Conservation (phyloP, 1,139 yeast species). For the Pichia cactophila region DNA sequence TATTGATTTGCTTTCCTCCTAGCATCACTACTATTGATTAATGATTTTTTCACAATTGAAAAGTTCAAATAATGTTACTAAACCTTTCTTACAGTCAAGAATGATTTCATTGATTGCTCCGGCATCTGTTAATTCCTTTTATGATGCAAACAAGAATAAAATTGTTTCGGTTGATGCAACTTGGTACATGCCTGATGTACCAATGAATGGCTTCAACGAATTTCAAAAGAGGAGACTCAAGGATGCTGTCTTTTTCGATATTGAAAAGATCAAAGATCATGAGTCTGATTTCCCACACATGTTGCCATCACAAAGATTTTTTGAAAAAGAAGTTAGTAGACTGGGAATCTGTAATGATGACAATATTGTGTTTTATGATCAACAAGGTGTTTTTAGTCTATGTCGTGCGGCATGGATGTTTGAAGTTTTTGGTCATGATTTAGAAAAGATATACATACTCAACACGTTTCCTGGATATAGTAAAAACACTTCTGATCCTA, state of each 20-base stretch:
- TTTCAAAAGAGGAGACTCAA: constrained; percentile 54
- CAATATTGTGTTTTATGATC: constrained; percentile 74
- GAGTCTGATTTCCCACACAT: constrained; percentile 74
- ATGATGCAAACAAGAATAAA: constrained; percentile 20
- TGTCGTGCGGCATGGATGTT: constrained; percentile 93
- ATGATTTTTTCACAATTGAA: background rate
- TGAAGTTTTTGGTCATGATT: constrained; percentile 62
- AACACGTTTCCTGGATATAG: constrained; percentile 57
- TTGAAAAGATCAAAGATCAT: constrained; percentile 58
- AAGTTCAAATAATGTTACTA: background rate
- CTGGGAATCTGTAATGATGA: constrained; percentile 45
- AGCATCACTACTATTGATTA: too few species aligned
- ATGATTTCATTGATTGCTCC: constrained; percentile 15
- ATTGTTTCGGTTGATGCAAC: constrained; percentile 76
- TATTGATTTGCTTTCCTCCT: too few species aligned
- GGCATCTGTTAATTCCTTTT: constrained; percentile 14
- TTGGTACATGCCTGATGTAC: constrained; percentile 82
- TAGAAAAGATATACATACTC: constrained; percentile 50
- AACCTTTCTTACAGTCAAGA: background rate
- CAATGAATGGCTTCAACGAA: constrained; percentile 52
- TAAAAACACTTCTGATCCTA: constrained; percentile 25
- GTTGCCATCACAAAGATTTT: constrained; percentile 59
- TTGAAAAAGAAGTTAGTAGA: constrained; percentile 44
- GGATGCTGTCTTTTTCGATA: constrained; percentile 68
- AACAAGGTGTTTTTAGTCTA: constrained; percentile 73